These are phyloP conservation scores for Lasiosphaeris hirsuta DNA, from an alignment of 495 filamentous ascomycete genomes.

Conservation along the genomic window DNA sequence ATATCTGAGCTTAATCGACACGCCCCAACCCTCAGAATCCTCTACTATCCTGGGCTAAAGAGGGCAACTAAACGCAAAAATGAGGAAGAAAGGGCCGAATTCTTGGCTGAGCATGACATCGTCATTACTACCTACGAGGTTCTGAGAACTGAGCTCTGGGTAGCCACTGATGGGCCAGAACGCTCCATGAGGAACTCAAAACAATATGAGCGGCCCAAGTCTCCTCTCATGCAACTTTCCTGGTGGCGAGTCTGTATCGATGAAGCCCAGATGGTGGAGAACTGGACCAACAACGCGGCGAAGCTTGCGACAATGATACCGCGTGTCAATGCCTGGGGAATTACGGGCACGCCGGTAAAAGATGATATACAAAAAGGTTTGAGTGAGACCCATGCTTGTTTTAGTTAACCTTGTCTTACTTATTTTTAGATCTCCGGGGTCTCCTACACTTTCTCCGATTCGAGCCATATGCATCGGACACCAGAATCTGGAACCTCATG, in stretches of 20 bases:
- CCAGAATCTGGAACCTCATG: constrained; percentile 63
- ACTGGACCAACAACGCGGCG: constrained; percentile 78
- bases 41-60: constrained; percentile 48
- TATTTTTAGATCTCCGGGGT: constrained; percentile 54
- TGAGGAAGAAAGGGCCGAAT: constrained; percentile 43
- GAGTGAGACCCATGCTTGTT: background rate
- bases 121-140: constrained; percentile 85
- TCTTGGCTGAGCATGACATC: constrained; percentile 62
- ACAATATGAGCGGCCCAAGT: constrained; percentile 63
- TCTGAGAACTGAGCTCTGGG: constrained; percentile 74
- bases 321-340: constrained; percentile 81
- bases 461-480: constrained; percentile 64
- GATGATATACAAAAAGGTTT: constrained; percentile 60
- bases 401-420: background rate
- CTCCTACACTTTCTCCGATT: constrained; percentile 78
- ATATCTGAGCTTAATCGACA: constrained; percentile 71
- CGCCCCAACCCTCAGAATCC: constrained; percentile 38
- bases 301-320: constrained; percentile 76
- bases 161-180: constrained; percentile 58
- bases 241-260: constrained; percentile 96
- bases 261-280: constrained; percentile 95
- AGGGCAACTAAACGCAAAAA: constrained; percentile 27
- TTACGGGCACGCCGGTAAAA: constrained; percentile 87
- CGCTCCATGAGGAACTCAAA: constrained; percentile 64
- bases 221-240: constrained; percentile 70